Evolutionary conservation across 2,329 filamentous ascomycete genomes (phyloP).

Genomic region (Aspergillus sp.): DNA sequence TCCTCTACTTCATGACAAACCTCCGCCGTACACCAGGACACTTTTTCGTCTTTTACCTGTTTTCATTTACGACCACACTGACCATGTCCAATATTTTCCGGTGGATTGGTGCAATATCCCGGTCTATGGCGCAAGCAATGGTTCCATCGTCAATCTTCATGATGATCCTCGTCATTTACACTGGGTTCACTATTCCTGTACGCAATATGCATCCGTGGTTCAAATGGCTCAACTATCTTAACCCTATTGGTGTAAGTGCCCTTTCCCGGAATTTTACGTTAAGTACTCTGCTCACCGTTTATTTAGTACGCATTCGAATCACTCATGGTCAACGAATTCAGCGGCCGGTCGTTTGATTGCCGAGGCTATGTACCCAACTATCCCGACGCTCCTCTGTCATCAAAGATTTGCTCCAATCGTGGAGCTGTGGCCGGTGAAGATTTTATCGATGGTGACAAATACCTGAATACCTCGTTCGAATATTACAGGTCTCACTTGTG

Average conservation of each 20-base stretch:
- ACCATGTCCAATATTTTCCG: conserved; percentile 86
- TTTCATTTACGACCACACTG: conserved; percentile 71
- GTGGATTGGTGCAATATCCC: conserved; percentile 71
- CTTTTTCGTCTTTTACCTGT: conserved; percentile 84
- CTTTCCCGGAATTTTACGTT: not conserved
- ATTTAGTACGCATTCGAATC: conserved; percentile 73
- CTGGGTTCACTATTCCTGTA: conserved; percentile 48
- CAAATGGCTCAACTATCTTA: conserved; percentile 78
- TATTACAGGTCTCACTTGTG: conserved; percentile 63
- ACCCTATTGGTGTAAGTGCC: conserved; percentile 63
- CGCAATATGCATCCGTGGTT: conserved; percentile 77
- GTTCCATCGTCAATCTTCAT: conserved; percentile 55
- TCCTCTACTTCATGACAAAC: conserved; percentile 84
- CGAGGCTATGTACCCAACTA: conserved; percentile 49
- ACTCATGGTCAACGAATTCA: conserved; percentile 82
- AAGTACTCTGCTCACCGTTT: not conserved
- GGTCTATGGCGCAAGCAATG: conserved; percentile 61
- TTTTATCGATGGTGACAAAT: conserved; percentile 59
- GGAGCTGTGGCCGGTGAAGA: conserved; percentile 57
- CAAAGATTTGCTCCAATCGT: conserved; percentile 58
- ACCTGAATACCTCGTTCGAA: conserved; percentile 53
- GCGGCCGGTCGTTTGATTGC: conserved; percentile 59
- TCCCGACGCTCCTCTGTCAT: conserved; percentile 29
- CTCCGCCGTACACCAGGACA: conserved; percentile 69
- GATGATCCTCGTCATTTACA: conserved; percentile 46